Evolutionary conservation across 345 rosid species (phyloP).

Genomic region (sweet orange (Citrus sinensis)): DVS_A1.0 CM039161.1:5647001-5647500

Average conservation of each 20-base stretch:
- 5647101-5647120: neutral
- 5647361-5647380: slow-evolving; percentile 63
- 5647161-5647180: neutral
- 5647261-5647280: neutral
- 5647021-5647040: neutral
- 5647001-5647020: neutral
- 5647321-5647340: neutral
- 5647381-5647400: slow-evolving; percentile 64
- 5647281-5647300: neutral
- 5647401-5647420: slow-evolving; percentile 55
- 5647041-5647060: neutral
- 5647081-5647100: neutral
- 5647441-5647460: slow-evolving; percentile 40
- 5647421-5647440: slow-evolving; percentile 36
- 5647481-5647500: slow-evolving; percentile 39
- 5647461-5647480: slow-evolving; percentile 49
- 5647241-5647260: neutral
- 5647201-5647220: neutral
- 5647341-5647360: neutral
- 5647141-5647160: neutral
- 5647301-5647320: neutral
- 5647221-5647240: neutral
- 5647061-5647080: neutral
- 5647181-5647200: neutral
- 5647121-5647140: neutral